Evolutionary conservation across 768 basidiomycete genomes (phyloP), one percentile per base, ranked within the genome.

Genomic region (Pulveroboletus frians): DNA sequence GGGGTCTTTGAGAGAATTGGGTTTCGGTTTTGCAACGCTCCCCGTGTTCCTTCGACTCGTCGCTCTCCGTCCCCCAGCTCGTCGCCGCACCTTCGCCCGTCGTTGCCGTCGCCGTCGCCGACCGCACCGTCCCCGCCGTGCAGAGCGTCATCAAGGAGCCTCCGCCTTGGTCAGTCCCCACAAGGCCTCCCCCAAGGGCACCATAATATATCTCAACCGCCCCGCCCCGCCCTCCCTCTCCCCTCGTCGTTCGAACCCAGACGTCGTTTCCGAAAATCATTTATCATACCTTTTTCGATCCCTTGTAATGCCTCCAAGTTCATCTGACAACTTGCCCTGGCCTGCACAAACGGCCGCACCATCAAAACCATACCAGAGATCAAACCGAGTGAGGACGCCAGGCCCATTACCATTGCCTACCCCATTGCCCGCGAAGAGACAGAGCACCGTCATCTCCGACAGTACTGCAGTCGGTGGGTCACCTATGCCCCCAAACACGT

Each of bases 291-390:
- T 42, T 52, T 49, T 50, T 50, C 55, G 57, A 55, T 60, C 55
- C 51, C 21, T 42, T 43, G 38, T 57, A 58, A 80, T 80, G 76
- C 42, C 68, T 38, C 52, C 66, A 39, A 60, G 64, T 50, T 59
- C 67, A 14, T 62, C 60, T 18, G 51, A 67, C 57, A 60, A 68
- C 49, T 61, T 55, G 39, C 75, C 70, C 43, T 77, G 76, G 77
- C 80, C 80, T 31, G 52, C 51, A 10, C 69, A 62, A 62, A 81
- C 78, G 0, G 47, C 69, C 13, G 29, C 58, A 11, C 62, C 67
- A n/a, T 61, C 68, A 52, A 52, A 61, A 52, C 47, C 61, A 27
- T 39, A 51, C 40, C 37, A 52, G 50, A 68, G 67, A 64, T 70
- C 70, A 56, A 68, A 69, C 52, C 58, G 57, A 48, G 53, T 62